Evolutionary conservation across 768 basidiomycete species (phyloP).

Genomic region (Lentinula boryana): DNA sequence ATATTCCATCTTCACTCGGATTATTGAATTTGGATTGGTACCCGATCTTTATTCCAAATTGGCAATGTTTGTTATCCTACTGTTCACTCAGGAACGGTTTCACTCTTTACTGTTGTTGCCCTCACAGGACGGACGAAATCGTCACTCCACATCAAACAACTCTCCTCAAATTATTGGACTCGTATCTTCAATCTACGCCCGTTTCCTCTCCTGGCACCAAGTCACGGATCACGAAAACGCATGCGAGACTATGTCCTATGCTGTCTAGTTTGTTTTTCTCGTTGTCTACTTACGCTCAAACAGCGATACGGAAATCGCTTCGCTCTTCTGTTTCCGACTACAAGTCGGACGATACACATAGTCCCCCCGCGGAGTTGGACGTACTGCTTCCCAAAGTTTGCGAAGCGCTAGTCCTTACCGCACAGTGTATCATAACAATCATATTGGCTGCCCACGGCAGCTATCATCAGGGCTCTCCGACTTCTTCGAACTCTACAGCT

Average conservation of each 20-base stretch:
- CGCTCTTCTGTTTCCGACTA: slow-evolving; percentile 13
- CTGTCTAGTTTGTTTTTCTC: slow-evolving; percentile 55
- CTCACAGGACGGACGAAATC: slow-evolving; percentile 54
- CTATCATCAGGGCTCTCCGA: slow-evolving; percentile 1
- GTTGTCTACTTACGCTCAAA: slow-evolving; percentile 53
- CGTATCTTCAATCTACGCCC: slow-evolving; percentile 61
- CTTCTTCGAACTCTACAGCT: slow-evolving; percentile 12
- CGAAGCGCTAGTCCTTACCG: slow-evolving; percentile 73
- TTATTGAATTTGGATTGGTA: slow-evolving; percentile 56
- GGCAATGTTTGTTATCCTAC: slow-evolving; percentile 42
- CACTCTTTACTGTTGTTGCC: slow-evolving; percentile 1
- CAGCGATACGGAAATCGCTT: slow-evolving; percentile 43
- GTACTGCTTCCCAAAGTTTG: slow-evolving; percentile 71
- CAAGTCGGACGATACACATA: not conserved
- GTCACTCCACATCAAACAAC: slow-evolving; percentile 83
- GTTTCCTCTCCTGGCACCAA: slow-evolving; percentile 18
- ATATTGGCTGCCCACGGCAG: slow-evolving; percentile 45
- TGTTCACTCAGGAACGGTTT: slow-evolving; percentile 9
- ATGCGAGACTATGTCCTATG: slow-evolving; percentile 47
- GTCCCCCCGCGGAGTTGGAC: slow-evolving; percentile 43
- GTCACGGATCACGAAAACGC: slow-evolving; percentile 25
- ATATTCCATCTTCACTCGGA: slow-evolving; percentile 56
- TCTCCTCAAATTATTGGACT: slow-evolving; percentile 84
- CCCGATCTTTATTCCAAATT: slow-evolving; percentile 57
- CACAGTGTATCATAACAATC: slow-evolving; percentile 68